A percentile compares a stretch with the other conserved stretches of the same genome.
These are phyloP conservation scores for Cyclotella sp. DNA, from an alignment of 108 stramenopile genomes.

Conservation along the genomic window DNA sequence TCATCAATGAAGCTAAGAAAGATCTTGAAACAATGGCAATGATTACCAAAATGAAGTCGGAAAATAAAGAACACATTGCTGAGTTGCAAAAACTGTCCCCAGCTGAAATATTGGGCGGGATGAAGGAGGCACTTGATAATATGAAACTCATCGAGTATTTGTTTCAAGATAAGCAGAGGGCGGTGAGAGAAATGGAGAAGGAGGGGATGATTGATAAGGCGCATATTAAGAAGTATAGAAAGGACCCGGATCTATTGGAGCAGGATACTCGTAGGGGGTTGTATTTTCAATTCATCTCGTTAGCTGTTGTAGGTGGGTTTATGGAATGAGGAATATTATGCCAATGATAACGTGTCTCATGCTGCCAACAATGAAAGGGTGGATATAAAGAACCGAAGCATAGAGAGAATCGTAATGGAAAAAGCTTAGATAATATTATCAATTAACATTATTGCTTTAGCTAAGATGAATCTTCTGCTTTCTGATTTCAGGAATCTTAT, in stretches of 20 bases:
- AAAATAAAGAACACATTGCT: conserved; percentile 32
- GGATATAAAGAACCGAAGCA: too few relatives aligned
- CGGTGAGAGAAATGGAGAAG: conserved; percentile 64
- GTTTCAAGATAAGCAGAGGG: conserved; percentile 65
- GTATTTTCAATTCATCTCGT: conserved; percentile 66
- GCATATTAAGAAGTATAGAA: conserved; percentile 61
- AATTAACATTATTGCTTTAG: too few relatives aligned
- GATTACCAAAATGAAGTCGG: conserved; percentile 56
- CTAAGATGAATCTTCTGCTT: too few relatives aligned
- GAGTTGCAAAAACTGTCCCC: conserved; percentile 40
- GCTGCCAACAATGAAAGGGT: too few relatives aligned
- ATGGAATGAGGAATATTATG: conserved; percentile 17
- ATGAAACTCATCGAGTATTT: conserved; percentile 63
- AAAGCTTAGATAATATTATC: too few relatives aligned
- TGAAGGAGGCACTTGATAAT: conserved; percentile 67
- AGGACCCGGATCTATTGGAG: conserved; percentile 66
- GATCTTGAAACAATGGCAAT: conserved; percentile 66
- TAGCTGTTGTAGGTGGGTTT: conserved; percentile 66
- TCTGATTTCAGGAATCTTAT: too few relatives aligned
- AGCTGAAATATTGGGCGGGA: conserved; percentile 56
- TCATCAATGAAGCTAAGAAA: conserved; percentile 54
- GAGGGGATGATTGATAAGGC: conserved; percentile 73
- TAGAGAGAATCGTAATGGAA: too few relatives aligned
- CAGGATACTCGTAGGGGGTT: conserved; percentile 63
- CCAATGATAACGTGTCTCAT: too few relatives aligned